A percentile compares a stretch with the other conserved stretches of the same genome.
Conservation (phyloP, 2,329 filamentous ascomycete genomes). For the Penicillium psychrosexuale region DNA sequence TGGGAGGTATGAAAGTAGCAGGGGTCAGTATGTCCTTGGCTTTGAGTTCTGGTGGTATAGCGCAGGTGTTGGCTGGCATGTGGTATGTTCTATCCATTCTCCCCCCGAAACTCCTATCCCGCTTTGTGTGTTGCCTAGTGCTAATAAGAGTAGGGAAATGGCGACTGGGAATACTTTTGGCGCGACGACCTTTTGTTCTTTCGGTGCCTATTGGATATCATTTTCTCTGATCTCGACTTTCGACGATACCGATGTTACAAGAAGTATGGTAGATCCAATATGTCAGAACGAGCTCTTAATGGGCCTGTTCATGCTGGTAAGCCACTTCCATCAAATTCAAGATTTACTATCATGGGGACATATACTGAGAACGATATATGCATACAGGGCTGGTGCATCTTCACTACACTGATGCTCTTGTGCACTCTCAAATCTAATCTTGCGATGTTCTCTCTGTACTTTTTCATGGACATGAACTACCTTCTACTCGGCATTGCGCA, state of each 20-base stretch:
- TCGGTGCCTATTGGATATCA: constrained; percentile 22
- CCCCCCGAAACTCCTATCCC: too few species aligned
- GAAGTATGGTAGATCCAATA: neutral
- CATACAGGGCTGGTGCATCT: constrained; percentile 23
- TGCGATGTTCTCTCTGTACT: constrained; percentile 21
- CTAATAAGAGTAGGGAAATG: constrained; percentile 17
- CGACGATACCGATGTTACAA: neutral
- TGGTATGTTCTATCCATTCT: constrained; percentile 18
- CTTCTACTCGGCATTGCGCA: constrained; percentile 20
- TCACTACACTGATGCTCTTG: constrained; percentile 23
- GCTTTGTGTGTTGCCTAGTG: neutral
- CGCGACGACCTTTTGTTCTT: constrained; percentile 22
- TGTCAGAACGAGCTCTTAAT: constrained; percentile 15
- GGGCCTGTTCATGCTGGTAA: constrained; percentile 21
- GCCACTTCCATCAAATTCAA: neutral
- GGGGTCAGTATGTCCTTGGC: constrained; percentile 12
- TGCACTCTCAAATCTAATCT: constrained; percentile 20
- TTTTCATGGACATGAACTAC: constrained; percentile 25
- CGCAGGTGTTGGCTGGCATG: constrained; percentile 20
- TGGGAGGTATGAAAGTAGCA: constrained; percentile 4
- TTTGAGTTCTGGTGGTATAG: constrained; percentile 17
- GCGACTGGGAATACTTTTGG: constrained; percentile 21
- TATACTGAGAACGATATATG: neutral
- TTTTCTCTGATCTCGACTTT: constrained; percentile 16
- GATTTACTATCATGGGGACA: neutral